A percentile compares a stretch with the other conserved stretches of the same genome.
phyloP scores from a whole-genome alignment of 1,139 yeast genomes.

The Pichiaceae sp. region DNA sequence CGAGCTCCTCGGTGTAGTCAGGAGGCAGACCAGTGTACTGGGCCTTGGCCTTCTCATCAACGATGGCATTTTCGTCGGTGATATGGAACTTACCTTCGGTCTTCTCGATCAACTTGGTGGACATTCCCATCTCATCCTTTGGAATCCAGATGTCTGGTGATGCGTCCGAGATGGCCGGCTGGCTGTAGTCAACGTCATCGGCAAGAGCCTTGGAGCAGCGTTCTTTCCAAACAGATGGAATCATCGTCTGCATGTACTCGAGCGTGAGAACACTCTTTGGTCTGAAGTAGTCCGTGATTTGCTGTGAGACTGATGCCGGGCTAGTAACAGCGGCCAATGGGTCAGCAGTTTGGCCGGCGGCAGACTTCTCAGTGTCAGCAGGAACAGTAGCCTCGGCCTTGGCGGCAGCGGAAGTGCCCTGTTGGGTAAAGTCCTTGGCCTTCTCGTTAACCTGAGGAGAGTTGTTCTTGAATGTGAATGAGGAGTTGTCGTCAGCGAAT shows the following conservation, averaged over 20 bases:
- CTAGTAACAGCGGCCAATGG: neutral
- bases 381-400: constrained; percentile 2
- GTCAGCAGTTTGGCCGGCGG: constrained; percentile 1
- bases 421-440: constrained; percentile 4
- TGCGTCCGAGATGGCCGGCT: constrained; percentile 60
- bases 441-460: constrained; percentile 3
- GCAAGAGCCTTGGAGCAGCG: constrained; percentile 19
- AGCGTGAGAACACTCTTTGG: constrained; percentile 62
- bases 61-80: constrained; percentile 58
- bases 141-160: constrained; percentile 86
- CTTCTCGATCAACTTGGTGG: constrained; percentile 47
- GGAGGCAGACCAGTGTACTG: constrained; percentile 57
- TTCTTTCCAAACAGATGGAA: constrained; percentile 43
- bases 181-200: constrained; percentile 42
- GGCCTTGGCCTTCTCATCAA: constrained; percentile 52
- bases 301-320: constrained; percentile 14
- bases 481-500: neutral
- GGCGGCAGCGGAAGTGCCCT: constrained; percentile 5
- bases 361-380: constrained; percentile 3
- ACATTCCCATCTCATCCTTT: constrained; percentile 74
- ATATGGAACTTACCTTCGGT: constrained; percentile 38
- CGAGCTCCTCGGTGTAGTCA: constrained; percentile 21
- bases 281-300: constrained; percentile 40
- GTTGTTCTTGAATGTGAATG: neutral
- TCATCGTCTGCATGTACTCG: constrained; percentile 40